phyloP scores from a whole-genome alignment of 495 filamentous ascomycete species.

The Chaetomium fimeti region DNA sequence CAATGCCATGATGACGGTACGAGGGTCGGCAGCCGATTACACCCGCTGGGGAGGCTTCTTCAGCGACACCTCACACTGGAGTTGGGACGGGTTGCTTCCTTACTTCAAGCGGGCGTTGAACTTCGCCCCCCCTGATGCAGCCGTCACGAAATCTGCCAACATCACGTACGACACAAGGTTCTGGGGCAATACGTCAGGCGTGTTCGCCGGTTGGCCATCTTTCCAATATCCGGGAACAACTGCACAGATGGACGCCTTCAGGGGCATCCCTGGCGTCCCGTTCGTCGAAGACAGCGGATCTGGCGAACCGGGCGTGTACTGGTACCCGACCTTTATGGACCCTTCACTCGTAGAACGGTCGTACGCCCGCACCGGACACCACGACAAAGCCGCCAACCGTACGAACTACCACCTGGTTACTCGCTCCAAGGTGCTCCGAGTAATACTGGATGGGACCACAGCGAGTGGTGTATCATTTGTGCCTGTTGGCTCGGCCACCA shows the following conservation, averaged over 20 bases:
- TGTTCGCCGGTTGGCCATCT: constrained; percentile 45
- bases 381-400: constrained; percentile 33
- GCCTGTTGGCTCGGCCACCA: neutral
- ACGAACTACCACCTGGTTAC: constrained; percentile 43
- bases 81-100: constrained; percentile 47
- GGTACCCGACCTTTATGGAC: constrained; percentile 49
- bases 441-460: constrained; percentile 38
- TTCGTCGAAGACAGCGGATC: constrained; percentile 45
- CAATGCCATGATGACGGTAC: constrained; percentile 54
- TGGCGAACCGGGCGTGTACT: constrained; percentile 44
- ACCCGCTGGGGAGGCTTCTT: constrained; percentile 49
- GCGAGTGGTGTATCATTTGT: constrained; percentile 41
- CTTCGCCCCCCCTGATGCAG: constrained; percentile 41
- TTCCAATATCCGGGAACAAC: constrained; percentile 44
- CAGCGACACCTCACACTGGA: constrained; percentile 40
- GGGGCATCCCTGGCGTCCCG: constrained; percentile 41
- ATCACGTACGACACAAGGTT: constrained; percentile 44
- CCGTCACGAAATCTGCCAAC: constrained; percentile 36
- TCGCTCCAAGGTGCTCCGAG: constrained; percentile 40
- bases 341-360: constrained; percentile 40
- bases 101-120: constrained; percentile 48
- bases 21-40: constrained; percentile 46
- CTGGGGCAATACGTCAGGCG: constrained; percentile 45
- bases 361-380: constrained; percentile 46
- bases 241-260: constrained; percentile 40